phyloP scores from a whole-genome alignment of 78 protist species.

The Pelomyxa schiedti region DNA sequence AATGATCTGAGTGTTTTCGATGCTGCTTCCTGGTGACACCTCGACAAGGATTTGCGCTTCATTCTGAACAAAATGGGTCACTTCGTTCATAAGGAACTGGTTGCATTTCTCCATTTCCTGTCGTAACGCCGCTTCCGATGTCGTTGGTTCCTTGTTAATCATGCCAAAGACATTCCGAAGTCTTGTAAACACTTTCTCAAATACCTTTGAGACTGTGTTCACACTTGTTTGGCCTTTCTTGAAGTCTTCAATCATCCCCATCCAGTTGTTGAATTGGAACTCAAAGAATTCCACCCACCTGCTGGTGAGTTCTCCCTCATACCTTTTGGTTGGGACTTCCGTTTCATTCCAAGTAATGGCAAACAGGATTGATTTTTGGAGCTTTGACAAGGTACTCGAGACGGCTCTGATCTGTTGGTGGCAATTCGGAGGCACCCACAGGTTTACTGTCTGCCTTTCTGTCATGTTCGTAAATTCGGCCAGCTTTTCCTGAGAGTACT shows the following conservation, averaged over 20 bases:
- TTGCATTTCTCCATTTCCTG: conserved; percentile 2
- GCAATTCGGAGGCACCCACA: background rate
- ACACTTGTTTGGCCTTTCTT: background rate
- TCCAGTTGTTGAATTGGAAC: conserved; percentile 2
- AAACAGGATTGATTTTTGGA: background rate
- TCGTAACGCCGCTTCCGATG: conserved; percentile 3
- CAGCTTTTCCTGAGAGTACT: background rate
- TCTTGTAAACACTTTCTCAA: background rate
- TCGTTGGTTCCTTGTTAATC: background rate
- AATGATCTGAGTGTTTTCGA: no score
- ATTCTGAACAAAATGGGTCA: background rate
- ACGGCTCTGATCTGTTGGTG: background rate
- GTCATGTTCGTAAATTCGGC: background rate
- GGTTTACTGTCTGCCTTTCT: background rate
- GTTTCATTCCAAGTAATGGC: background rate
- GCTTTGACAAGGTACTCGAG: background rate
- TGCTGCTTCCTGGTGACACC: no score
- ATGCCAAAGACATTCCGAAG: background rate
- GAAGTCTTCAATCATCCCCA: background rate
- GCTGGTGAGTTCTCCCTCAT: conserved; percentile 4
- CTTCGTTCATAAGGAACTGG: background rate
- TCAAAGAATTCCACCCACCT: background rate
- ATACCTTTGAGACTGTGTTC: background rate
- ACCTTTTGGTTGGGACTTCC: background rate
- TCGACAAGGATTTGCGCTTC: no score